Percentiles rank a stretch among this genome's conserved stretches.
These are phyloP conservation scores for Lentinula guzmanii DNA, from an alignment of 768 basidiomycete genomes.

Conservation along the genomic window DNA sequence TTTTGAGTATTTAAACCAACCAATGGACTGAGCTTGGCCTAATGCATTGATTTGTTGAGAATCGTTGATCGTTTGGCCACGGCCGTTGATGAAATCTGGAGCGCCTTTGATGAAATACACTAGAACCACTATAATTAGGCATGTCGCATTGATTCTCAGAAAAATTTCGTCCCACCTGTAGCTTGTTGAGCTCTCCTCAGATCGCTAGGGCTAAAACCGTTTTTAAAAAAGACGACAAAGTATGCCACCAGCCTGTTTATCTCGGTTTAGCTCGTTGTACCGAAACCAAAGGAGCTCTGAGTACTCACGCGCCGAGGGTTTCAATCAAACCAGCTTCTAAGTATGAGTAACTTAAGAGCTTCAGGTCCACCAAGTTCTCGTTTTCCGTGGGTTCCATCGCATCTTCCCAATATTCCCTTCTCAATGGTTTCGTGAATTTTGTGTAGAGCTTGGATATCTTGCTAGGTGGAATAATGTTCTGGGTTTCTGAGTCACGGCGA, in stretches of 20 bases:
- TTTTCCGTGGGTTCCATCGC: constrained; percentile 43
- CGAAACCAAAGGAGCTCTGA: background rate
- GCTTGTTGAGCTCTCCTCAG: constrained; percentile 39
- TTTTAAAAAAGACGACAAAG: constrained; percentile 60
- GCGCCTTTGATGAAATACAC: constrained; percentile 43
- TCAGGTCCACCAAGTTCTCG: constrained; percentile 56
- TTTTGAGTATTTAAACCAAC: constrained; percentile 17
- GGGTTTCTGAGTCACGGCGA: constrained; percentile 46
- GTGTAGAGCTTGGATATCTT: constrained; percentile 28
- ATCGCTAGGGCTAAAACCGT: constrained; percentile 56
- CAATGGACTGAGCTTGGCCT: constrained; percentile 57
- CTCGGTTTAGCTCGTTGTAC: background rate
- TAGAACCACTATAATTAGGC: constrained; percentile 10
- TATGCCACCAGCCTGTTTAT: constrained; percentile 47
- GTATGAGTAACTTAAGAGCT: constrained; percentile 62
- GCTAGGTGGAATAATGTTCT: constrained; percentile 35
- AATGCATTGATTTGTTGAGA: constrained; percentile 51
- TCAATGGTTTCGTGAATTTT: constrained; percentile 48
- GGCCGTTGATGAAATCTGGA: constrained; percentile 49
- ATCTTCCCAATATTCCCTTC: constrained; percentile 54
- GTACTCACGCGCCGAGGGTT: constrained; percentile 44
- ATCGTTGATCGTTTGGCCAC: constrained; percentile 40
- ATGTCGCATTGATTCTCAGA: background rate
- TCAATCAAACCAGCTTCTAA: constrained; percentile 62
- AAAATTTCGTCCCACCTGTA: background rate